phyloP scores from a whole-genome alignment of 805 yeast species.

The Scheffersomyces spartinae region DNA sequence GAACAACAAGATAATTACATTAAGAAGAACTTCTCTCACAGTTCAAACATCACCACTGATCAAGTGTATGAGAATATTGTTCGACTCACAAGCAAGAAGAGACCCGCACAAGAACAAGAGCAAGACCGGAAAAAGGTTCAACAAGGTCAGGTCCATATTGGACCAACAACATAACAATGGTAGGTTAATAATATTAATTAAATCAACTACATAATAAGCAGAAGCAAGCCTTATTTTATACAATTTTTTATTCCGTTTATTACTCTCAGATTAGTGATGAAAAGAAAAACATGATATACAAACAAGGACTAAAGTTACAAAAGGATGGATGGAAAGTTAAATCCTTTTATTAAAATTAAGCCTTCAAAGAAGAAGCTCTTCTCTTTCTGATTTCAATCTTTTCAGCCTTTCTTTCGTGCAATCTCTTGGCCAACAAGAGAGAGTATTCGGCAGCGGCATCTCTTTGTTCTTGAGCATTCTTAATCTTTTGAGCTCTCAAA shows the following conservation, averaged over 20 bases:
- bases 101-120: no score
- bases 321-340: slow-evolving; percentile 3
- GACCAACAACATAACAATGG: no score
- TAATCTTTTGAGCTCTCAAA: slow-evolving; percentile 84
- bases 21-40: slow-evolving; percentile 36
- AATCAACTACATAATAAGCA: no score
- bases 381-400: slow-evolving; percentile 98
- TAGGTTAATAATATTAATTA: no score
- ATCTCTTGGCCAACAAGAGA: slow-evolving; percentile 95
- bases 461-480: slow-evolving; percentile 97
- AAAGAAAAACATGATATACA: slow-evolving; percentile 5
- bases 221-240: no score
- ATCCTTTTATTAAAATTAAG: slow-evolving; percentile 32
- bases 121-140: no score
- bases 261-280: slow-evolving; percentile 7
- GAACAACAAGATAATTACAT: slow-evolving; percentile 56
- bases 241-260: no score
- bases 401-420: slow-evolving; percentile 96
- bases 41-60: slow-evolving; percentile 39
- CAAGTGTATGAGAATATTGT: slow-evolving; percentile 58
- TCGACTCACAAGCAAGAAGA: no score
- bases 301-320: neutral
- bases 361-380: slow-evolving; percentile 98
- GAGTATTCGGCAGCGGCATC: slow-evolving; percentile 99
- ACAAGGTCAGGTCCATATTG: no score